Evolutionary conservation across 2,329 filamentous ascomycete species (phyloP).

Genomic region (Diaporthe citrichinensis): DNA sequence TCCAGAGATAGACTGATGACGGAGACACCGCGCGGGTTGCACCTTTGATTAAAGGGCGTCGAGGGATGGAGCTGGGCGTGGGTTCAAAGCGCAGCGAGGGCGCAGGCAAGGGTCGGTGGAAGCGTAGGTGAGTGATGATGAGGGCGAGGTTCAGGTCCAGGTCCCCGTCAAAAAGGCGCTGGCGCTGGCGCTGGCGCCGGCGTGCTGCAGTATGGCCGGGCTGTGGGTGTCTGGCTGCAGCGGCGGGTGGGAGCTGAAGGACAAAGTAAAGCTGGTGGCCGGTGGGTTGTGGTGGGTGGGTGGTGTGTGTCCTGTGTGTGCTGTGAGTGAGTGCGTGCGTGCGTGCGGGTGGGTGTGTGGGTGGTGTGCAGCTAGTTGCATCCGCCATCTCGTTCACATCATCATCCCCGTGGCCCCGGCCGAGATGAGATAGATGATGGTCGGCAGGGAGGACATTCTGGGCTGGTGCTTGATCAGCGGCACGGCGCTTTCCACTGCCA

Average conservation of each 20-base stretch:
- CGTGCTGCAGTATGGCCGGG: slow-evolving; percentile 18
- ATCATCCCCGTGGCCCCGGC: slow-evolving; percentile 30
- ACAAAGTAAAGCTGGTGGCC: slow-evolving; percentile 19
- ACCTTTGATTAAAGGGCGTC: slow-evolving; percentile 35
- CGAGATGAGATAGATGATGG: slow-evolving; percentile 34
- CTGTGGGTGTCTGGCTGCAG: slow-evolving; percentile 29
- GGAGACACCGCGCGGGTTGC: slow-evolving; percentile 29
- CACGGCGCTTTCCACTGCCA: slow-evolving; percentile 23
- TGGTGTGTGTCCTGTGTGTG: not conserved
- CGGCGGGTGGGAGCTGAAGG: slow-evolving; percentile 26
- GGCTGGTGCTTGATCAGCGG: slow-evolving; percentile 31
- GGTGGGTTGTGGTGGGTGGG: slow-evolving; percentile 9
- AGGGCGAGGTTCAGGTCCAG: not conserved
- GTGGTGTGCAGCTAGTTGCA: slow-evolving; percentile 30
- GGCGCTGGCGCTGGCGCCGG: slow-evolving; percentile 23
- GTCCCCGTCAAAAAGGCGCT: slow-evolving; percentile 13
- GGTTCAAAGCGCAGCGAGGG: slow-evolving; percentile 35
- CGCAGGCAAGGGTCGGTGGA: slow-evolving; percentile 32
- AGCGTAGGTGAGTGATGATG: not conserved
- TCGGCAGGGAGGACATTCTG: slow-evolving; percentile 25
- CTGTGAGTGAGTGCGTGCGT: not conserved
- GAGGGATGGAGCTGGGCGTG: slow-evolving; percentile 33
- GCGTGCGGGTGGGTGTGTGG: not conserved
- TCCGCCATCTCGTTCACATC: slow-evolving; percentile 33
- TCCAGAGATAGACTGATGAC: slow-evolving; percentile 21